These are phyloP conservation scores for Ochetophila trinervis DNA, from an alignment of 306 rosid genomes.

Conservation along the genomic window DNA sequence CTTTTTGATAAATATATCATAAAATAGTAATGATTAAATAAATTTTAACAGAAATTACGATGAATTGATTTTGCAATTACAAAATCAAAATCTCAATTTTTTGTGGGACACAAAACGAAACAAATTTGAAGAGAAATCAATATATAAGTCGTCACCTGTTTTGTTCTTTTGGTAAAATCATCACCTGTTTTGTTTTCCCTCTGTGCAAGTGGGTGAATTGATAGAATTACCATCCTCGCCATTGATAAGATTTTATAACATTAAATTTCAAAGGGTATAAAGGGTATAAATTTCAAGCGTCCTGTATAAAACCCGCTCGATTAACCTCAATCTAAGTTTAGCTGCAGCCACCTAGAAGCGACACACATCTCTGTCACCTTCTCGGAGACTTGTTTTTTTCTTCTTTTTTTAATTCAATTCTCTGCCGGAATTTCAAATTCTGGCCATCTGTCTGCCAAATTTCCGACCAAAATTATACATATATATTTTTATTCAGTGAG, in stretches of 20 bases:
- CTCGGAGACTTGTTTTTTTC: slow-evolving; percentile 2
- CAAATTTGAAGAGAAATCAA: too few species aligned
- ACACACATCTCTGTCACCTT: slow-evolving; percentile 8
- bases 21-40: too few species aligned
- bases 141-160: too few species aligned
- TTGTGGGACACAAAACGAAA: too few species aligned
- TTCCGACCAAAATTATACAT: not conserved
- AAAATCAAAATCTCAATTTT: too few species aligned
- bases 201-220: too few species aligned
- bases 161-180: too few species aligned
- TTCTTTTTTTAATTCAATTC: too few species aligned
- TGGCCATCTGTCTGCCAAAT: slow-evolving; percentile 16
- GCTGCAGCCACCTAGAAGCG: slow-evolving; percentile 37
- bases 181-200: too few species aligned
- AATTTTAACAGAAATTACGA: too few species aligned
- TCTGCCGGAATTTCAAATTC: slow-evolving; percentile 22
- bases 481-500: not conserved
- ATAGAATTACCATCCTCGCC: not conserved
- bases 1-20: too few species aligned
- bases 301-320: slow-evolving; percentile 35
- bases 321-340: slow-evolving; percentile 45
- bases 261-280: slow-evolving; percentile 17
- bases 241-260: not conserved
- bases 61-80: too few species aligned
- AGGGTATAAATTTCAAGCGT: slow-evolving; percentile 31